Evolutionary conservation across 2,329 filamentous ascomycete genomes (phyloP), one percentile per base, ranked within the genome.

Genomic region (Ascochyta fabae): DNA sequence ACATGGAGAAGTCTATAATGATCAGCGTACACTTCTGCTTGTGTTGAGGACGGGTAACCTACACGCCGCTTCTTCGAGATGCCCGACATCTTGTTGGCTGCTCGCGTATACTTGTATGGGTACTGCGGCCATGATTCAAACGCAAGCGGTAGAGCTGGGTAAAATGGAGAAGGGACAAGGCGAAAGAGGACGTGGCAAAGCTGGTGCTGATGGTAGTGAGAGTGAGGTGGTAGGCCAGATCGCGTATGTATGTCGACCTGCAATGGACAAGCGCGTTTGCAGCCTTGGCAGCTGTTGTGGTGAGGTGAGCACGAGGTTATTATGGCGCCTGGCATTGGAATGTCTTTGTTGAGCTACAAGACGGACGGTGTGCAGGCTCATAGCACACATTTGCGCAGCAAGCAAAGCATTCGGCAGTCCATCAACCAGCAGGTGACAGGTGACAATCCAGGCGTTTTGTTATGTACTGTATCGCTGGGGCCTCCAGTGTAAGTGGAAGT

Each of bases 31-130:
- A 15, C 0, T 33, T 8, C 3, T 6, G 10, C 15, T 12, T 6
- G 7, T 1, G 45, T 39, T 16, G 36, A 6, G 5, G 13, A 2
- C 12, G 4, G 2, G 36, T 39, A 9, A 33, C 43, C 38, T 47
- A 60, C 57, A 2, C 38, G 52, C 29, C 54, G 55, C 31, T 60
- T 64, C 22, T 45, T 62, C 1, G 29, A 24, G 13, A 19, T 12
- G 13, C 26, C 29, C 6, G 40, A 51, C 61, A 60, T 62, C 12
- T 36, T 34, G 29, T 40, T 3, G 27, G 9, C 26, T 27, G 26
- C 7, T 27, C 26, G 9, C 26, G 27, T 29, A 10, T 29, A 29
- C 27, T 29, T 29, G 3, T 10, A 29, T 29, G 27, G 8, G 27
- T 29, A 19, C 19, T 19, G 19, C 19, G 19, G 19, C 19, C 19